Evolutionary conservation across 2,329 filamentous ascomycete species (phyloP).

Genomic region (Alternaria sp.): DNA sequence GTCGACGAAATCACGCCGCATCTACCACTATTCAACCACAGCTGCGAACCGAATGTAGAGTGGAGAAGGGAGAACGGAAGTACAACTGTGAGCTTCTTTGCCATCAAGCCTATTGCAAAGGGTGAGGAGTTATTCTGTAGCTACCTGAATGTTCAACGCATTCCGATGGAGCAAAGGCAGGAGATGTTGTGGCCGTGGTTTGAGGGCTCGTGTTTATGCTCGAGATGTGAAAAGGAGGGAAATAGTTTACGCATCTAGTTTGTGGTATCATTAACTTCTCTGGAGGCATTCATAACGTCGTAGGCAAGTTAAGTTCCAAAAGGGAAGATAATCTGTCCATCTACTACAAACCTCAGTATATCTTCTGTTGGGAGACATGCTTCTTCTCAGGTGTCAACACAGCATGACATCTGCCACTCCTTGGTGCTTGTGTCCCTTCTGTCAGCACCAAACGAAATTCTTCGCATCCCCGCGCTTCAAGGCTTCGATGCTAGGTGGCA

Average conservation of each 20-base stretch:
- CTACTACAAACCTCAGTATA: neutral
- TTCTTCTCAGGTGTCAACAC: neutral
- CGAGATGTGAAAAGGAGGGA: conserved; percentile 14
- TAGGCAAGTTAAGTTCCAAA: neutral
- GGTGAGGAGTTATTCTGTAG: conserved; percentile 27
- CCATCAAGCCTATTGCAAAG: conserved; percentile 6
- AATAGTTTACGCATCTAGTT: neutral
- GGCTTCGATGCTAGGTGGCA: conserved; percentile 6
- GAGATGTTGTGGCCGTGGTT: conserved; percentile 27
- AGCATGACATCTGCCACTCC: neutral
- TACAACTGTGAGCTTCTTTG: conserved; percentile 22
- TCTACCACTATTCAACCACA: conserved; percentile 47
- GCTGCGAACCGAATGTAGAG: conserved; percentile 42
- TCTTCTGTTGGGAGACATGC: neutral
- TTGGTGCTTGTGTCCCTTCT: neutral
- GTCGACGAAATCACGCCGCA: conserved; percentile 40
- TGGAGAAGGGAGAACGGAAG: conserved; percentile 21
- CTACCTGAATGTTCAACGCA: conserved; percentile 16
- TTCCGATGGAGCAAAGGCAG: conserved; percentile 12
- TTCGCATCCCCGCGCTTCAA: neutral
- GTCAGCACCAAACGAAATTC: conserved; percentile 3
- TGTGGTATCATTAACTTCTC: neutral
- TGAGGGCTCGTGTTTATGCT: conserved; percentile 20
- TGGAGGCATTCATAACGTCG: neutral
- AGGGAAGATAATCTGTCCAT: neutral